A percentile compares a stretch with the other conserved stretches of the same genome.
Evolutionary conservation across 2,329 filamentous ascomycete genomes (phyloP).

Genomic region (Penicillium sp.): DNA sequence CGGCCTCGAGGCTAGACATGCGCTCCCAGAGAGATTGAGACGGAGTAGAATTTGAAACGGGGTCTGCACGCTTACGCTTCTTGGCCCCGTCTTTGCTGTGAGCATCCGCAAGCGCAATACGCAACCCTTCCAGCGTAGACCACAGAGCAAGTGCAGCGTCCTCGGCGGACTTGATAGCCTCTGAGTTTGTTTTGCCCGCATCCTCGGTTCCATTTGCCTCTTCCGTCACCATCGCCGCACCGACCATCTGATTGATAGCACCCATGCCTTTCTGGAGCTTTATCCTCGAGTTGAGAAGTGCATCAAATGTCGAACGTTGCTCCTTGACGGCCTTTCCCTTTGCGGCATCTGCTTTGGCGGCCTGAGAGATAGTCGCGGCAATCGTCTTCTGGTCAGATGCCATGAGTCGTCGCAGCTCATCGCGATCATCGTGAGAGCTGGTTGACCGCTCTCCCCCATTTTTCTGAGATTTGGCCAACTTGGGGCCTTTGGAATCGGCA

Average conservation of each 20-base stretch:
- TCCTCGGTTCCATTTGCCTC: constrained; percentile 2
- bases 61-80: constrained; percentile 47
- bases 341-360: constrained; percentile 67
- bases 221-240: constrained; percentile 36
- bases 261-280: constrained; percentile 87
- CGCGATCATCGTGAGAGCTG: constrained; percentile 37
- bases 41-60: constrained; percentile 47
- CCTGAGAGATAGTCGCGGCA: constrained; percentile 58
- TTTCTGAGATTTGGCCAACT: too few species aligned
- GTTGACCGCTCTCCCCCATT: too few species aligned
- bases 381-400: constrained; percentile 61
- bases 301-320: constrained; percentile 81
- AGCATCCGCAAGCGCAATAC: constrained; percentile 35
- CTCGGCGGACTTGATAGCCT: constrained; percentile 69
- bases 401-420: constrained; percentile 62
- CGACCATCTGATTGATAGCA: constrained; percentile 66
- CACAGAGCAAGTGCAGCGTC: constrained; percentile 78
- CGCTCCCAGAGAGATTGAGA: constrained; percentile 65
- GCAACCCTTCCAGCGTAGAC: constrained; percentile 56
- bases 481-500: too few species aligned
- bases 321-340: constrained; percentile 83
- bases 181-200: constrained; percentile 17
- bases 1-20: constrained; percentile 60
- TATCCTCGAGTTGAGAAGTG: constrained; percentile 82
- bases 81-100: constrained; percentile 29